Percentiles rank a stretch among this genome's conserved stretches.
These are phyloP conservation scores for Pterula multifida DNA, from an alignment of 1,284 basidiomycete genomes.

Conservation along the genomic window DNA sequence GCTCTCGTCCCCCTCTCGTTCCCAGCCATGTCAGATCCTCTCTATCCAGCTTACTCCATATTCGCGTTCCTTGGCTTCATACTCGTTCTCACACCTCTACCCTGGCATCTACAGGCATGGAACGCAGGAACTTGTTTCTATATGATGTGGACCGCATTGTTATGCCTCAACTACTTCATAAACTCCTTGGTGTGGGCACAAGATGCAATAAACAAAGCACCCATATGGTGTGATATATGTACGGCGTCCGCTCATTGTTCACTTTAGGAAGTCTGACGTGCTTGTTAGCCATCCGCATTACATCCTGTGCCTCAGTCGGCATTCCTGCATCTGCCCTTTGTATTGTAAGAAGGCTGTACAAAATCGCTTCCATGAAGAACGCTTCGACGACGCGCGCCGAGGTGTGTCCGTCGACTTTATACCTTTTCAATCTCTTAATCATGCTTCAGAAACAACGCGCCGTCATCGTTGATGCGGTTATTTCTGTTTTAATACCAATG, in stretches of 20 bases:
- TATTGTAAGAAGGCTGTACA: conserved; percentile 16
- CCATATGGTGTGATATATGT: conserved; percentile 43
- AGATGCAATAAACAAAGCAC: conserved; percentile 21
- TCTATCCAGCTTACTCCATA: conserved; percentile 19
- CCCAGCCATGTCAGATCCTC: conserved; percentile 14
- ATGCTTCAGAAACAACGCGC: conserved; percentile 10
- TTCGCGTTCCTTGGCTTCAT: conserved; percentile 24
- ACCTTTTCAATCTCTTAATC: neutral
- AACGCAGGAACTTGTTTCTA: conserved; percentile 32
- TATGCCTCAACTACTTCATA: conserved; percentile 23
- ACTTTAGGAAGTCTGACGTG: too few species aligned
- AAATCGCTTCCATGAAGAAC: conserved; percentile 7
- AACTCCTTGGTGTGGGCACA: conserved; percentile 33
- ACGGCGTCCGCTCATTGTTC: conserved; percentile 8
- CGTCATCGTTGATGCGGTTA: conserved; percentile 15
- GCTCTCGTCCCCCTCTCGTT: neutral
- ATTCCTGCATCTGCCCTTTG: conserved; percentile 19
- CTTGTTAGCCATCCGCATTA: conserved; percentile 12
- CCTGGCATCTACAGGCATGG: conserved; percentile 31
- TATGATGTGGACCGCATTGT: conserved; percentile 24
- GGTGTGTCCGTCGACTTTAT: neutral
- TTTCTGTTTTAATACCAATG: conserved; percentile 15
- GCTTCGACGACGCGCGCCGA: neutral
- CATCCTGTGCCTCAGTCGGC: conserved; percentile 12
- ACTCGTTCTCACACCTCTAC: conserved; percentile 25